Base-by-base conservation (phyloP, 2,329 filamentous ascomycete species). In the Aspergillus sp. region DNA sequence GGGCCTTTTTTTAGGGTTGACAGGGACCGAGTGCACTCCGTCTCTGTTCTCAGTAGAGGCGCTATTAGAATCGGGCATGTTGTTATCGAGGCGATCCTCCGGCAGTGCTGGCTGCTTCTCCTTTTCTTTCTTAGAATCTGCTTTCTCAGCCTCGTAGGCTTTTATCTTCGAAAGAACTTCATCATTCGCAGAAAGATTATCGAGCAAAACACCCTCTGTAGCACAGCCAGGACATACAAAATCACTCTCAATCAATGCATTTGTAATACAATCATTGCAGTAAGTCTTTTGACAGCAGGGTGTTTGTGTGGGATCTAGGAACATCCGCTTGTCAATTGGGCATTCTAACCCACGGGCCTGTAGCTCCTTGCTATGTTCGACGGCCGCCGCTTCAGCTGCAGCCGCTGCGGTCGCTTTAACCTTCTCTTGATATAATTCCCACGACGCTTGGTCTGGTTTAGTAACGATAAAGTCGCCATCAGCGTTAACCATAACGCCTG, bases 241-340 rank as follows among this genome's bases (percentile, higher is more conserved):
- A 84, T 99, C 95, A 85, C 90, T 95, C 82, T 98, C 93, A 79
- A 97, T 93, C 78, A 99, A 88, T 78, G 93, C 91, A 85, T 96
- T 96, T 76, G 95, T 96, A 79, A 99, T 97, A 89, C 95, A 99
- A 76, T 97, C 92, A 86, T 95, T 95, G 84, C 95, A 99, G 83
- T 96, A 99, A 73, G 93, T 97, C 85, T 90, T 96, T 80, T 90
- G 86, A 83, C 95, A 99, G 85, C 95, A 99, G 66, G 95, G 93
- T 73, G 95, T 98, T 86, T 96, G 96, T 84, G 96, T 95, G 84
- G 95, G 93, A 76, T 97, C 91, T 87, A 96, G 88, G 80, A 98
- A 97, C 85, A 96, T 89, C 78, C 91, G 93, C 80, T 96, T 96
- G 87, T 98, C 95, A 83, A 98, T 90, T 65, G 92, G 85, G 82